Conservation (phyloP, 2,329 filamentous ascomycete genomes). For the Claviceps fusiformis region DNA sequence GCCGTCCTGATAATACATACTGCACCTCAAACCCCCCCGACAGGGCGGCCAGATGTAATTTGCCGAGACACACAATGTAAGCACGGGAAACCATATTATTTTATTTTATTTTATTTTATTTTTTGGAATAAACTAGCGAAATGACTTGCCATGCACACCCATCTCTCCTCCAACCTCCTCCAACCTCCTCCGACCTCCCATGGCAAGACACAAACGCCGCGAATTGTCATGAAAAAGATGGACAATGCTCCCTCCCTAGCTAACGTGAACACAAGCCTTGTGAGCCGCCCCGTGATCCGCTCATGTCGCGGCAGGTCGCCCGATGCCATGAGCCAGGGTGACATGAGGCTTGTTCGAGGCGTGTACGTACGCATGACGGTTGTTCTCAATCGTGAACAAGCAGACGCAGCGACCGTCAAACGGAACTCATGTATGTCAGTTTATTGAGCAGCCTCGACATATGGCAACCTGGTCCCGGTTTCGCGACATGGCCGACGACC, state of each 20-base stretch:
- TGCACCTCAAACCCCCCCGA: slow-evolving; percentile 8
- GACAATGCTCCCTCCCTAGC: no score
- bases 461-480: not conserved
- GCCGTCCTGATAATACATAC: no score
- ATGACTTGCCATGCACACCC: slow-evolving; percentile 11
- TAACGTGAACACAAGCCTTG: no score
- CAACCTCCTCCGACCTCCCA: not conserved
- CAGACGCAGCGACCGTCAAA: not conserved
- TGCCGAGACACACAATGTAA: slow-evolving; percentile 16
- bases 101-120: no score
- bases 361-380: not conserved
- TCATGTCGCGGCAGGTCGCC: not conserved
- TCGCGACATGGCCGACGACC: not conserved
- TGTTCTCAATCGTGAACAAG: no score
- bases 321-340: not conserved
- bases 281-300: not conserved
- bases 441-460: no score
- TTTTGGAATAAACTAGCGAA: slow-evolving; percentile 13
- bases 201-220: not conserved
- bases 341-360: not conserved
- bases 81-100: not conserved
- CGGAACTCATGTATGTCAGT: not conserved
- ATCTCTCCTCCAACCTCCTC: not conserved
- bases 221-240: not conserved
- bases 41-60: slow-evolving; percentile 13